These are phyloP conservation scores for Candida pseudocylindracea DNA, from an alignment of 1,139 yeast species.

Conservation along the genomic window DNA sequence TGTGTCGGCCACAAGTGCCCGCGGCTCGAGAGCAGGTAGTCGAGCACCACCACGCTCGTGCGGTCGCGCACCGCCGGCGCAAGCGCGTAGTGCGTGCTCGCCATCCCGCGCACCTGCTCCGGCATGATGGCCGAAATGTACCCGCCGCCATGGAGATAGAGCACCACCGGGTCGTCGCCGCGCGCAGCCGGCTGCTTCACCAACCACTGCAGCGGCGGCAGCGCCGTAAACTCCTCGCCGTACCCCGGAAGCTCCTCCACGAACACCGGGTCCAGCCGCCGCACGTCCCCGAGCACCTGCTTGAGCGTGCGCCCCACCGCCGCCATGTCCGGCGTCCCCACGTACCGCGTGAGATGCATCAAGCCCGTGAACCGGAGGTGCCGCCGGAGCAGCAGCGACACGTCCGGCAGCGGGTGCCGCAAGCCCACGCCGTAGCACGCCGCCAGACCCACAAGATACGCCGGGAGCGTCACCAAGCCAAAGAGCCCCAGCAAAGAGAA, in stretches of 20 bases:
- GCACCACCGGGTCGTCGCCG: constrained; percentile 1
- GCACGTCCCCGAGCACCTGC: too few species aligned
- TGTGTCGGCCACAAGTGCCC: constrained; percentile 1
- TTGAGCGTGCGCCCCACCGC: too few species aligned
- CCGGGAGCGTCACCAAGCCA: not conserved
- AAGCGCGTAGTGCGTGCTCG: constrained; percentile 7
- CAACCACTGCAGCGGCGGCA: constrained; percentile 12
- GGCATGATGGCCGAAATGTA: not conserved
- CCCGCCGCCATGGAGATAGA: constrained; percentile 1
- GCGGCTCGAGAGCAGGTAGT: not conserved
- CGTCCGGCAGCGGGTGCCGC: too few species aligned
- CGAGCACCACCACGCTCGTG: constrained; percentile 10
- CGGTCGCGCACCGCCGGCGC: constrained; percentile 8
- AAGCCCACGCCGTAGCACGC: too few species aligned
- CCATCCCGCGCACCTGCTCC: not conserved
- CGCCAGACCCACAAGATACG: not conserved
- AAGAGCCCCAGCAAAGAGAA: not conserved
- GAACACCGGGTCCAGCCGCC: not conserved
- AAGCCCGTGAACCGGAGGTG: too few species aligned
- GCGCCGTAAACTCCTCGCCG: constrained; percentile 13
- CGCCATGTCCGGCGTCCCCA: too few species aligned
- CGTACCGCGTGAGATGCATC: too few species aligned
- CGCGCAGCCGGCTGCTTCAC: constrained; percentile 10
- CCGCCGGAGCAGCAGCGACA: too few species aligned
- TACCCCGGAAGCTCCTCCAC: constrained; percentile 7